phyloP scores from a whole-genome alignment of 2,329 filamentous ascomycete genomes.

The Ophiostoma ips region DNA sequence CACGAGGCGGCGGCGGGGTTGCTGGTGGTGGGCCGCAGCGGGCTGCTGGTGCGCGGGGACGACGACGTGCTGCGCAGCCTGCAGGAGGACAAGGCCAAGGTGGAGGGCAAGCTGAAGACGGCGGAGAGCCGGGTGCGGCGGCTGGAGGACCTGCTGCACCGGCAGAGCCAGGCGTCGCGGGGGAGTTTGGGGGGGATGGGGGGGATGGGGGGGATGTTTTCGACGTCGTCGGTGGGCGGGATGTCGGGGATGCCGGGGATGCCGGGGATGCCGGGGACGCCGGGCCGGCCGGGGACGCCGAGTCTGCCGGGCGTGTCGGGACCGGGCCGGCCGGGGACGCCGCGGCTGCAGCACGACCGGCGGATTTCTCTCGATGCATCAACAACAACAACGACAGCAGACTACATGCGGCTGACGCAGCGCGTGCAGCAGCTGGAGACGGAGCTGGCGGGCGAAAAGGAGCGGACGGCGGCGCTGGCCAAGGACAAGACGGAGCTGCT shows the following conservation, averaged over 20 bases:
- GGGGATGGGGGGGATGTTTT: slow-evolving; percentile 14
- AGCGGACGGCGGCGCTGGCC: no score
- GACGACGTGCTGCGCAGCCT: slow-evolving; percentile 65
- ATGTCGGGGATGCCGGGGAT: no score
- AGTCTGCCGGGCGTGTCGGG: no score
- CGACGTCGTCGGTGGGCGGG: slow-evolving; percentile 34
- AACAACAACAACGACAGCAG: slow-evolving; percentile 11
- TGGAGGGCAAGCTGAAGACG: slow-evolving; percentile 64
- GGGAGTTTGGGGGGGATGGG: slow-evolving; percentile 35
- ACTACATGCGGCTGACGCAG: slow-evolving; percentile 24
- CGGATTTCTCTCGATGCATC: slow-evolving; percentile 31
- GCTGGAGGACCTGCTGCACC: slow-evolving; percentile 81
- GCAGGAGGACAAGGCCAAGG: slow-evolving; percentile 67
- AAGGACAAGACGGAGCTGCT: slow-evolving; percentile 54
- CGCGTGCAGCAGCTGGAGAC: slow-evolving; percentile 55
- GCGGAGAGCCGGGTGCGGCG: slow-evolving; percentile 81
- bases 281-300: no score
- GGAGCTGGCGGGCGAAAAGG: slow-evolving; percentile 47
- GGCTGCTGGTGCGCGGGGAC: slow-evolving; percentile 71
- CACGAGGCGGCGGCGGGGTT: slow-evolving; percentile 58
- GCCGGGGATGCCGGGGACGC: no score
- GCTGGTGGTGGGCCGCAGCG: slow-evolving; percentile 83
- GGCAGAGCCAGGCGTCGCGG: slow-evolving; percentile 51
- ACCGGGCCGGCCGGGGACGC: not conserved
- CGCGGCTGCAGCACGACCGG: slow-evolving; percentile 28